These are phyloP conservation scores for Pleurotus eryngii DNA, from an alignment of 768 basidiomycete species.

Conservation along the genomic window DNA sequence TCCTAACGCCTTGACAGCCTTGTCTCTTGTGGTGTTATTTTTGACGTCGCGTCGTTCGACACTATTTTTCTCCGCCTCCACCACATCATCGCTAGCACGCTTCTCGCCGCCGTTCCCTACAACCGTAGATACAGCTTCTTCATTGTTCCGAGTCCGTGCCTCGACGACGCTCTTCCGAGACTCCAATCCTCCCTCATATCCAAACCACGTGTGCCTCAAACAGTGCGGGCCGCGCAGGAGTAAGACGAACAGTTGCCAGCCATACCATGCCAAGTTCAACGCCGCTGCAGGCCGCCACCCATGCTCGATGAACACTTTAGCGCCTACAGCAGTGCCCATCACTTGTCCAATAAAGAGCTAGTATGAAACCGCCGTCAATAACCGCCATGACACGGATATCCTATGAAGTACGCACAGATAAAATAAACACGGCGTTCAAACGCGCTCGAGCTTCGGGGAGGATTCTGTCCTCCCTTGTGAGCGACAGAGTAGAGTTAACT, in stretches of 20 bases:
- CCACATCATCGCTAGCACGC: background rate
- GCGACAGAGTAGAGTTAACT: slow-evolving; percentile 4
- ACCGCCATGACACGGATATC: background rate
- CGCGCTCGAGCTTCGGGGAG: slow-evolving; percentile 54
- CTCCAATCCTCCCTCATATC: slow-evolving; percentile 56
- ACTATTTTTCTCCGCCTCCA: no score
- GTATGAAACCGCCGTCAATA: background rate
- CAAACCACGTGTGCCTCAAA: slow-evolving; percentile 55
- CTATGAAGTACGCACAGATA: slow-evolving; percentile 46
- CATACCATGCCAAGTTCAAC: slow-evolving; percentile 57
- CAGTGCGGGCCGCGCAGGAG: slow-evolving; percentile 69
- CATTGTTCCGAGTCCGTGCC: slow-evolving; percentile 6
- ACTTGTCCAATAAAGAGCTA: slow-evolving; percentile 79
- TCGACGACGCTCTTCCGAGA: slow-evolving; percentile 36
- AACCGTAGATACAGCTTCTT: background rate
- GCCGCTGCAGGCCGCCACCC: slow-evolving; percentile 72
- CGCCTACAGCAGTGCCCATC: slow-evolving; percentile 75
- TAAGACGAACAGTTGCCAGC: slow-evolving; percentile 53
- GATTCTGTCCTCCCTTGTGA: slow-evolving; percentile 28
- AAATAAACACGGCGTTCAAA: slow-evolving; percentile 72
- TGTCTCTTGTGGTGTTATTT: no score
- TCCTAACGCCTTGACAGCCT: no score
- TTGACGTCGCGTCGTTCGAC: no score
- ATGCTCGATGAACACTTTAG: slow-evolving; percentile 60
- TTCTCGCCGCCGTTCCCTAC: background rate